Percentiles rank a stretch among this genome's conserved stretches.
phyloP scores from a whole-genome alignment of 345 rosid genomes.

The Bruguiera sexangula region DNA sequence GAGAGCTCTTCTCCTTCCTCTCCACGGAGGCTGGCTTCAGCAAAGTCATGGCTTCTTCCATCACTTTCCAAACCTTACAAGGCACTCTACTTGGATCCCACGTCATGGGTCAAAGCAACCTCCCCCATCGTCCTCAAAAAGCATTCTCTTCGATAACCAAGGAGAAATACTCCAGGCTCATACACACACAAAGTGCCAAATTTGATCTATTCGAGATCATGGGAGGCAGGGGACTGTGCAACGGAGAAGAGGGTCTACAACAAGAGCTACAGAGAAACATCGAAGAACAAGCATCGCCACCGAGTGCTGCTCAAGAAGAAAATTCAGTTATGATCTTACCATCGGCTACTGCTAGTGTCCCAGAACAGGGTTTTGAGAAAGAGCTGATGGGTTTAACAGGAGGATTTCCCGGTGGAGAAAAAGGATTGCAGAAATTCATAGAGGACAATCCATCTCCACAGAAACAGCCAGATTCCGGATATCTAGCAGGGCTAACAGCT shows the following conservation, averaged over 20 bases:
- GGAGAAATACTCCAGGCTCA: conserved; percentile 10
- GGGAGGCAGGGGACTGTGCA: conserved; percentile 89
- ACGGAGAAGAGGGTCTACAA: conserved; percentile 70
- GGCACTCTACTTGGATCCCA: conserved; percentile 34
- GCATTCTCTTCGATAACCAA: conserved; percentile 29
- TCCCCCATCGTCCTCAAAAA: conserved; percentile 25
- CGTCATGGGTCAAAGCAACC: conserved; percentile 43
- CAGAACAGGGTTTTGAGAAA: conserved; percentile 66
- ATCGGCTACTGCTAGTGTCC: conserved; percentile 21
- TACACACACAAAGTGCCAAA: conserved; percentile 34
- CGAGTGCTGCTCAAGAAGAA: conserved; percentile 5
- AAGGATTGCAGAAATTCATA: conserved; percentile 38
- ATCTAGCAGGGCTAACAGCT: conserved; percentile 9
- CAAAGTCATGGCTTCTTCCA: conserved; percentile 54
- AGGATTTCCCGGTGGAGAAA: conserved; percentile 61
- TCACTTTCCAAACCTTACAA: conserved; percentile 45
- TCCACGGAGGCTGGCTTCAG: neutral
- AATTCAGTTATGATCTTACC: conserved; percentile 6
- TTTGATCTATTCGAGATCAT: conserved; percentile 59
- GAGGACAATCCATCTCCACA: conserved; percentile 74
- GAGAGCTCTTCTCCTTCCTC: neutral
- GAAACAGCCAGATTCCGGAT: conserved; percentile 21
- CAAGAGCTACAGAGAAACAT: conserved; percentile 53
- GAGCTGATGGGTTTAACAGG: conserved; percentile 90
- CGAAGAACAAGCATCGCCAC: conserved; percentile 24